Conservation (phyloP, 495 filamentous ascomycete genomes). For the Daldinia caldariorum region DNA sequence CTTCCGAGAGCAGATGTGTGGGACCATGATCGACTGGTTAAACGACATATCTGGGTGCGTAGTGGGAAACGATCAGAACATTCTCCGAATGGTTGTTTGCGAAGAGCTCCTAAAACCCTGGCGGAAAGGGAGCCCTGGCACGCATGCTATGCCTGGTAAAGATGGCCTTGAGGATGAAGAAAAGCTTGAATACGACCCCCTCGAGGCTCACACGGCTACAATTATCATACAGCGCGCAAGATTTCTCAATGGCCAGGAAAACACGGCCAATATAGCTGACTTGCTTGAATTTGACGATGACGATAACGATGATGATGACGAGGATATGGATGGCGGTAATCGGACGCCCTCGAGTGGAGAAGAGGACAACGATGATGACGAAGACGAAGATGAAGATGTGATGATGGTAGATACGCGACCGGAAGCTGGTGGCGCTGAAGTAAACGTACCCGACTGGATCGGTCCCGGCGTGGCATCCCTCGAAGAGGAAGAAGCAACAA, state of each 20-base stretch:
- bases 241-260: conserved; percentile 42
- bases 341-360: conserved; percentile 52
- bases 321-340: conserved; percentile 52
- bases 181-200: conserved; percentile 46
- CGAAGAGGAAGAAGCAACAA: conserved; percentile 74
- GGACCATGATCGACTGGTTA: conserved; percentile 97
- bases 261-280: conserved; percentile 29
- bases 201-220: conserved; percentile 32
- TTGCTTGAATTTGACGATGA: conserved; percentile 58
- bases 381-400: conserved; percentile 62
- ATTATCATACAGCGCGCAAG: conserved; percentile 43
- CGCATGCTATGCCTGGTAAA: conserved; percentile 82
- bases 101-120: conserved; percentile 89
- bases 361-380: conserved; percentile 58
- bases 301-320: conserved; percentile 51
- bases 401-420: conserved; percentile 58
- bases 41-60: conserved; percentile 90
- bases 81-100: conserved; percentile 83
- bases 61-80: conserved; percentile 79
- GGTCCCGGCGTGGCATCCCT: conserved; percentile 46
- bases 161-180: conserved; percentile 93
- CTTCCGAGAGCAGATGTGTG: conserved; percentile 97
- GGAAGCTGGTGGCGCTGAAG: conserved; percentile 68
- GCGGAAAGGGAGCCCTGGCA: conserved; percentile 85
- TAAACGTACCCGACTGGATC: conserved; percentile 61